Evolutionary conservation across 1,139 yeast species (phyloP).

Genomic region (Yueomyces sp.): DNA sequence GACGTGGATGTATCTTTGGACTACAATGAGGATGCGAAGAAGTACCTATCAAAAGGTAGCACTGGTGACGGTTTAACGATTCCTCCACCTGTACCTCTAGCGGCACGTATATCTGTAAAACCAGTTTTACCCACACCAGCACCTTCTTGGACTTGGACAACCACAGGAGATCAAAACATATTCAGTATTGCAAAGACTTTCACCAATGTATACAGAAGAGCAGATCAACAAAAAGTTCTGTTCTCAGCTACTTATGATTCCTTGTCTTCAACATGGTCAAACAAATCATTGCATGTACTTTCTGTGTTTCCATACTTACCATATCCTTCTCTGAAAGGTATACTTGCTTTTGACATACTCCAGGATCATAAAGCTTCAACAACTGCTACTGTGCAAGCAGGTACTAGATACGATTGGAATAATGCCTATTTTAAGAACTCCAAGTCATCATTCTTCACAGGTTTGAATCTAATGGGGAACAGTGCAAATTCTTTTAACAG

Average conservation of each 20-base stretch:
- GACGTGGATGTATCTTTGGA: conserved; percentile 6
- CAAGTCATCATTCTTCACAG: conserved; percentile 5
- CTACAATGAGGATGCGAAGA: conserved; percentile 2
- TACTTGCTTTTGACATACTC: conserved; percentile 11
- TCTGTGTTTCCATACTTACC: conserved; percentile 19
- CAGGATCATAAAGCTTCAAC: conserved; percentile 5
- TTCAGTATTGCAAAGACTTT: conserved; percentile 5
- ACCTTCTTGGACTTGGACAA: background rate
- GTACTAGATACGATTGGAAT: conserved; percentile 1
- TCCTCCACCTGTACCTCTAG: conserved; percentile 13
- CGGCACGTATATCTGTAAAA: conserved; percentile 12
- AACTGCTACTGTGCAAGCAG: conserved; percentile 8
- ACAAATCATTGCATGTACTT: conserved; percentile 16
- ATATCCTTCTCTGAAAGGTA: conserved; percentile 18
- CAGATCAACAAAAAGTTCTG: conserved; percentile 20
- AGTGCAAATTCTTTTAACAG: background rate
- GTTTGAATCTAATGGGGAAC: conserved; percentile 4
- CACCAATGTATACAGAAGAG: conserved; percentile 22
- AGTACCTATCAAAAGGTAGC: background rate
- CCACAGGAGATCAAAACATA: background rate
- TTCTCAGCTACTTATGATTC: conserved; percentile 20
- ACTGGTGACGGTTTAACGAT: conserved; percentile 5
- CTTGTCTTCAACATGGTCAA: conserved; percentile 13
- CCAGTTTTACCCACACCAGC: conserved; percentile 9
- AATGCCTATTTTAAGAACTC: conserved; percentile 1